Base-by-base conservation (phyloP, 2,329 filamentous ascomycete genomes). In the Talaromyces islandicus region DNA sequence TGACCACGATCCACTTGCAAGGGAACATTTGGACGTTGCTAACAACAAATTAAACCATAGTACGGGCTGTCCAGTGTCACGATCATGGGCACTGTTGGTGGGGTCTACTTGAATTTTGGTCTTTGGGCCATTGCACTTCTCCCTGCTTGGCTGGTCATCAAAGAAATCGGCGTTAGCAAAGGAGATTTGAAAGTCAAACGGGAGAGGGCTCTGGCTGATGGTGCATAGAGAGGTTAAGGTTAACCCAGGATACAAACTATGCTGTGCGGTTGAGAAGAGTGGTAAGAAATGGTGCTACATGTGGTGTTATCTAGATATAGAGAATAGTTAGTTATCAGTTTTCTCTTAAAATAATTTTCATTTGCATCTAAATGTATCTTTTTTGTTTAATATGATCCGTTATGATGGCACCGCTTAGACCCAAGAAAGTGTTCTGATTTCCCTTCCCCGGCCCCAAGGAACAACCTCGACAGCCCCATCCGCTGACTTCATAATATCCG, bases 31-130 rank as follows among this genome's bases (percentile, higher is more conserved):
- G 3, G 21, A 24, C 9, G 11, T 24, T 46, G 43, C 43, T 46
- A 46, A 46, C 2, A 24, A 46, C 1, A 21, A 1, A 21, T 2
- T 21, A 1, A 21, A 46, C 17, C 5, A 3, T 25, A 80, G 76
- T 91, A 91, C 62, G 88, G 88, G 0, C 71, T 90, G 0, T 83
- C 82, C 9, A 86, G 85, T 2, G 65, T 90, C 10, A 74, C 77
- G 0, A 70, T 89, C 6, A 87, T 91, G 70, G 87, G 83, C 1
- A 76, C 86, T 55, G 80, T 89, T 2, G 88, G 87, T 2, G 85
- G 80, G 17, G 80, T 89, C 0, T 91, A 91, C 68, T 75, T 90
- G 66, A 91, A 90, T 67, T 89, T 90, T 68, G 83, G 76, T 0
- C 75, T 91, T 0, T 91, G 87, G 87, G 87, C 77, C 0, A 64